Base-by-base conservation (phyloP, 2,329 filamentous ascomycete species). In the Claviceps fusiformis region DNA sequence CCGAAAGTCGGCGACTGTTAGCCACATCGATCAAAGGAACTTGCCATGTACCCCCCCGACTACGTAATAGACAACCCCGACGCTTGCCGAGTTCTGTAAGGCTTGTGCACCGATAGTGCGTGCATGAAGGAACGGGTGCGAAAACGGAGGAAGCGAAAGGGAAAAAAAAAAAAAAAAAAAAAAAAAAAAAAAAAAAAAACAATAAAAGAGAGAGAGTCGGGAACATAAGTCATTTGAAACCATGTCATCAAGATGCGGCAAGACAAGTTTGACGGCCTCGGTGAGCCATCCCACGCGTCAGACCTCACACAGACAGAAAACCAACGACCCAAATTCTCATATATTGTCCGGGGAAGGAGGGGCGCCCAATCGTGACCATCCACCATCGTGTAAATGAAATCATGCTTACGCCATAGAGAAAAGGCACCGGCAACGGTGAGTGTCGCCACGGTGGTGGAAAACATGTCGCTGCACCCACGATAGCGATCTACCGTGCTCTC, bases 371-470 rank as follows among this genome's bases (percentile, higher is more conserved):
- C n/a, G n/a, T 19, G 41, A 5, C n/a, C 17, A 31, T 10, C 31
- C 11, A 24, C 45, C 3, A 31, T 58, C 19, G 61, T 59, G 52
- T 54, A 56, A 47, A 54, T 24, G 44, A 49, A 55, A 50, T 53
- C 44, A 52, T 50, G 75, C 85, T 67, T 77, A 91, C 89, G 87
- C 81, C 87, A 86, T 56, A 90, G 73, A 67, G 90, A 95, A 75
- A 95, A 96, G 9, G 83, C 77, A 2, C 92, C 92, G 0, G 91
- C 89, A 41, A 93, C 85, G 0, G 87, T 86, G 67, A 95, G 73
- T 50, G 88, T 91, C 31, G 93, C 90, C 56, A 91, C 77, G 6
- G 89, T 81, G 0, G 88, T 95, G 60, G 86, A 92, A 62, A 89
- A 66, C 64, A 90, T 83, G 69, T 97, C 92, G 67, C 83, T 81